Evolutionary conservation across 169 alveolate genomes (phyloP).

Genomic region (Plasmodium relictum): DNA sequence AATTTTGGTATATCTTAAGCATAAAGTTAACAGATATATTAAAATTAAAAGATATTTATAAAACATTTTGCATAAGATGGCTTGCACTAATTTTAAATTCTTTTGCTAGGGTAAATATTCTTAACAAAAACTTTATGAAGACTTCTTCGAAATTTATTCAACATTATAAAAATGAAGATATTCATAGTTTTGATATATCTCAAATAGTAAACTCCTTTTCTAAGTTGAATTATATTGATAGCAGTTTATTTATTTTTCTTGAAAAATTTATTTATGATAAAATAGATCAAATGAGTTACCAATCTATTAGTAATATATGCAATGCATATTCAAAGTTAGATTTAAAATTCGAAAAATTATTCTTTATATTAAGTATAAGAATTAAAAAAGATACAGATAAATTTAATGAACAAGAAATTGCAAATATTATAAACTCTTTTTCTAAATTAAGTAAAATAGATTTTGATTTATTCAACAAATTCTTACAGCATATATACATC

Average conservation of each 20-base stretch:
- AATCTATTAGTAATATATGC: conserved; percentile 59
- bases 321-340: conserved; percentile 46
- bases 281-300: conserved; percentile 43
- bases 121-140: conserved; percentile 19
- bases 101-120: conserved; percentile 29
- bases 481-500: background rate
- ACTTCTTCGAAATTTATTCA: conserved; percentile 6
- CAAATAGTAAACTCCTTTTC: conserved; percentile 49
- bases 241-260: conserved; percentile 10
- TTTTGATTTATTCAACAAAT: conserved; percentile 21
- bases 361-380: background rate
- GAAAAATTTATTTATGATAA: conserved; percentile 16
- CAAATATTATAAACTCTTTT: conserved; percentile 47
- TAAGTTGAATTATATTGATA: conserved; percentile 38
- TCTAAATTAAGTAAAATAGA: conserved; percentile 12
- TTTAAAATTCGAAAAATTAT: background rate
- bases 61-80: conserved; percentile 38
- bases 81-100: conserved; percentile 49
- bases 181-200: conserved; percentile 65
- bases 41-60: conserved; percentile 10
- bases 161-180: conserved; percentile 14
- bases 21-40: conserved; percentile 15
- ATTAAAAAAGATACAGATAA: conserved; percentile 9
- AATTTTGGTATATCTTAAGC: conserved; percentile 35
- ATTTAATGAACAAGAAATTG: conserved; percentile 60